Base-by-base conservation (phyloP, 495 filamentous ascomycete genomes). In the Penicillium odoratum region DNA sequence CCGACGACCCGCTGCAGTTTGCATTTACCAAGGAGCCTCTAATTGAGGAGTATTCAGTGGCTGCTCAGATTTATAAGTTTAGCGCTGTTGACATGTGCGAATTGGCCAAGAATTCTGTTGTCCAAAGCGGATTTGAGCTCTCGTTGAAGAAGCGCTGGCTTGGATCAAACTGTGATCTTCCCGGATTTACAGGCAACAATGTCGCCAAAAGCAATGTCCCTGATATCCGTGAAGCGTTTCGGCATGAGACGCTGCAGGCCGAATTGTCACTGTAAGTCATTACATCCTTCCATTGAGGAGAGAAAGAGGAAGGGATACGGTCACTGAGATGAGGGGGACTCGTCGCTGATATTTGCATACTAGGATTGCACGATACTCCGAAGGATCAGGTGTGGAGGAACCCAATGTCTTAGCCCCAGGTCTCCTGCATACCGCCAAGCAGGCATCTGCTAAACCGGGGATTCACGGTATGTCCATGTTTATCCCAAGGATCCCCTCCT, bases 51-150 rank as follows among this genome's bases (percentile, higher is more conserved):
- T 98, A 98, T 62, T 91, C 92, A 2, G 94, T 98, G 18, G 94
- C 94, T 21, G 94, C 94, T 10, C 94, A 98, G 73, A 98, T 98
- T 48, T 98, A 97, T 76, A 97, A 97, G 74, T 84, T 98, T 26
- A 95, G 87, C 70, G 90, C 92, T 16, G 93, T 97, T 6, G 94
- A 98, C 70, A 98, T 98, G 94, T 98, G 95, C 67, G 94, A 98
- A 74, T 78, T 98, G 34, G 94, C 94, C 4, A 95, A 93, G 73
- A 92, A 97, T 72, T 96, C 91, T 13, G 94, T 98, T 33, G 82
- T 84, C 61, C 94, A 98, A 68, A 95, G 91, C 71, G 94, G 94
- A 18, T 98, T 96, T 64, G 94, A 98, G 70, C 80, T 88, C 65
- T 81, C 84, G 16, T 71, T 98, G 60, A 98, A 97, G 75, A 85